A percentile compares a stretch with the other conserved stretches of the same genome.
These are phyloP conservation scores for Nectriaceae sp. DNA, from an alignment of 2,329 filamentous ascomycete genomes.

Conservation along the genomic window DNA sequence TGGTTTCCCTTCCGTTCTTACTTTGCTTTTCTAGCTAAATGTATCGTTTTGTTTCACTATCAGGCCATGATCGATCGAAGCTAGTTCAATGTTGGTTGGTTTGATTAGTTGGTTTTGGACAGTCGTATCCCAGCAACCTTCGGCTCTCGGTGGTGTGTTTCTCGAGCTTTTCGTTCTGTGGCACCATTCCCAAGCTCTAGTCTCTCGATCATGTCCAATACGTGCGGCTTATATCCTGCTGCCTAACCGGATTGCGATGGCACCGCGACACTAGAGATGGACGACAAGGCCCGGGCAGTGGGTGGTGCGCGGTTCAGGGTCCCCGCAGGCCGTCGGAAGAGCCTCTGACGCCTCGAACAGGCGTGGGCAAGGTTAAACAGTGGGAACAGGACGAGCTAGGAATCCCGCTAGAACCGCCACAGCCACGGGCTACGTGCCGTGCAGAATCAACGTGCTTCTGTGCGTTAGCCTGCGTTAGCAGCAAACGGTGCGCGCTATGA, in stretches of 20 bases:
- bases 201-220: background rate
- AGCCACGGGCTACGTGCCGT: too few species aligned
- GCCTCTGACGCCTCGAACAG: background rate
- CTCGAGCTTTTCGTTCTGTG: background rate
- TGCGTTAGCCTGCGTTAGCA: background rate
- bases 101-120: background rate
- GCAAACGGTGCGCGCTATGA: background rate
- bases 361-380: background rate
- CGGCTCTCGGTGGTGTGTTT: background rate
- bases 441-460: too few species aligned
- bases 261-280: background rate
- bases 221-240: conserved; percentile 3
- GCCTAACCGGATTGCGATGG: conserved; percentile 9
- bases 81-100: too few species aligned
- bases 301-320: background rate
- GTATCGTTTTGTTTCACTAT: too few species aligned
- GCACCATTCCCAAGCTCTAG: background rate
- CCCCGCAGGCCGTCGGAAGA: background rate
- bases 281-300: background rate
- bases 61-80: too few species aligned
- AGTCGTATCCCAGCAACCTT: background rate
- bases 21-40: too few species aligned
- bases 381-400: too few species aligned
- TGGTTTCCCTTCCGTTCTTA: too few species aligned
- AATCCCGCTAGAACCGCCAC: too few species aligned